Conservation (phyloP, 1,284 basidiomycete species). For the Leucoagaricus sp. region DNA sequence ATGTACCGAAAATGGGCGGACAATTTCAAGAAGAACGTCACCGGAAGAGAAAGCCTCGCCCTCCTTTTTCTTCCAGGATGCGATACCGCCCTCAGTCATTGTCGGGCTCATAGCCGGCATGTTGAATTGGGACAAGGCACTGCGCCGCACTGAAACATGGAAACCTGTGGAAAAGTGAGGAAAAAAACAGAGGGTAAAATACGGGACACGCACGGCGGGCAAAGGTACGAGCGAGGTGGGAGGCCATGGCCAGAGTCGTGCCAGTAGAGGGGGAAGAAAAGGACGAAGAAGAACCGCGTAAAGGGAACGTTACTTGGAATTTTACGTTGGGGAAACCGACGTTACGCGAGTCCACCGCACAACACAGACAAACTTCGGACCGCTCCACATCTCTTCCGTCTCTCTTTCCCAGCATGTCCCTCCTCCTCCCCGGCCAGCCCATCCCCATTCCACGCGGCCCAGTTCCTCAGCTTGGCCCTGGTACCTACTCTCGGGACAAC, state of each 20-base stretch:
- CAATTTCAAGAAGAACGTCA: conserved; percentile 94
- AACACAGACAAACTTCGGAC: conserved; percentile 27
- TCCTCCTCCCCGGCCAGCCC: conserved; percentile 83
- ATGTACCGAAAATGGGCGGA: conserved; percentile 40
- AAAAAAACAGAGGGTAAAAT: conserved; percentile 8
- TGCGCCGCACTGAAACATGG: conserved; percentile 76
- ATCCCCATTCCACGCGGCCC: conserved; percentile 62
- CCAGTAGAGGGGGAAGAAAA: conserved; percentile 8
- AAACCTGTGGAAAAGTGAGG: conserved; percentile 54
- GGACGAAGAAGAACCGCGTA: conserved; percentile 14
- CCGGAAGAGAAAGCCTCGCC: conserved; percentile 89
- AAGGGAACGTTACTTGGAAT: background rate
- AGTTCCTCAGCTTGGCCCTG: conserved; percentile 61
- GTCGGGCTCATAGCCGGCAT: conserved; percentile 99
- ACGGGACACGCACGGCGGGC: conserved; percentile 55
- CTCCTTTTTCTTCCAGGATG: conserved; percentile 96
- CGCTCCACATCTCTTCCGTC: background rate
- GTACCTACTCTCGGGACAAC: conserved; percentile 70
- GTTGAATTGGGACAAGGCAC: conserved; percentile 86
- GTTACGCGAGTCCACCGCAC: conserved; percentile 21
- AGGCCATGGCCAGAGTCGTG: conserved; percentile 49
- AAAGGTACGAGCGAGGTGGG: conserved; percentile 65
- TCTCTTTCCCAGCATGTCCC: conserved; percentile 13
- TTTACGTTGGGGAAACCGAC: conserved; percentile 11
- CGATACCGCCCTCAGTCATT: conserved; percentile 99